Base-by-base conservation (phyloP, 768 basidiomycete genomes). In the Vishniacozyma victoriae region DNA sequence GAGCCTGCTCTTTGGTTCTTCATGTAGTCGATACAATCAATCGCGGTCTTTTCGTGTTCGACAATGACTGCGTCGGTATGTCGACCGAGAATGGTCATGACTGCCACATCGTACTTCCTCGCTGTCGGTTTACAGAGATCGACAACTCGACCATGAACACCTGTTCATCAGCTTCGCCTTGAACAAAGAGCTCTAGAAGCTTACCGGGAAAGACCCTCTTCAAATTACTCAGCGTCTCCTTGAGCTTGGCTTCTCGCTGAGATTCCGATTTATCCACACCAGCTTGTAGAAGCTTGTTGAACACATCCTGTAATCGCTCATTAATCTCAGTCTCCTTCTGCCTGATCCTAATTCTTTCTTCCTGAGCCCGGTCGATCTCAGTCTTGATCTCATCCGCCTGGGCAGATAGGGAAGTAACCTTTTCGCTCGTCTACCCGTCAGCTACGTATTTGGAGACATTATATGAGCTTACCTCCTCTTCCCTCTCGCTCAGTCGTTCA, bases 1-100 rank as follows among this genome's bases (percentile, higher is more conserved):
- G 91, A 88, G 1, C 93, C 95, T 0, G 86, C 82, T 27, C 92
- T 85, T 72, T 95, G 90, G 52, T 85, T 91, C 53, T 90, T 85
- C 81, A 99, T 81, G 71, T 95, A 96, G 85, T 96, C 90, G 61
- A 97, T 96, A 69, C 93, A 97, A 59, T 92, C 89, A 47, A 97
- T 95, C 1, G 89, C 95, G 1, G 87, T 92, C 73, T 87, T 90
- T 75, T 97, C 92, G 64, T 89, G 85, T 62, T 99, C 93, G 1
- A 97, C 92, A 6, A 99, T 88, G 46, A 99, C 80, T 1, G 91
- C 87, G 62, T 97, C 95, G 47, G 91, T 86, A 66, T 97, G 91
- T 44, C 93, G 79, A 0, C 95, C 95, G 1, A 99, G 79, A 19
- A 96, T 82, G 25, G 91, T 88, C 1, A 86, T 83, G 12, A 99